A percentile compares a stretch with the other conserved stretches of the same genome.
These are phyloP conservation scores for Galium porrigens DNA, from an alignment of 305 asterid genomes.

Conservation along the genomic window DNA sequence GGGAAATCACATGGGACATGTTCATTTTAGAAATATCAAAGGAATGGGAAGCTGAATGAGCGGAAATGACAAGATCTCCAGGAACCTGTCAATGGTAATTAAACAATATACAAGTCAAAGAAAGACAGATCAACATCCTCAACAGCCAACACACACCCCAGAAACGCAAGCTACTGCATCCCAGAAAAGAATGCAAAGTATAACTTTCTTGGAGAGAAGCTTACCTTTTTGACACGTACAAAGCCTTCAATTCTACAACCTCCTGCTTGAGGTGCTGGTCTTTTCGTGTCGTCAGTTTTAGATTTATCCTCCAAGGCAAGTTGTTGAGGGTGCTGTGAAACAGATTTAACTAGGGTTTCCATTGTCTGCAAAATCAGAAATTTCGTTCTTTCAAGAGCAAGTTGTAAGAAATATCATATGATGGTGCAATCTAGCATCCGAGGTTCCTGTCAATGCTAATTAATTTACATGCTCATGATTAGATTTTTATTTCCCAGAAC, in stretches of 20 bases:
- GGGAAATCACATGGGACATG: conserved; percentile 78
- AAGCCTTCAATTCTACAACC: conserved; percentile 93
- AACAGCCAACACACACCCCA: not conserved
- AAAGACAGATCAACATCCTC: not conserved
- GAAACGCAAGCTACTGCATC: not conserved
- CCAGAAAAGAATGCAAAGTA: conserved; percentile 2
- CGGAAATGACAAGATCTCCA: conserved; percentile 78
- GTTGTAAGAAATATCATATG: not conserved
- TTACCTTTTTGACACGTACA: conserved; percentile 91
- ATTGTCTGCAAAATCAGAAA: conserved; percentile 44
- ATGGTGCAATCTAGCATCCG: not conserved
- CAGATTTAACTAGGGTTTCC: conserved; percentile 70
- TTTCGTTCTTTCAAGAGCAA: conserved; percentile 4
- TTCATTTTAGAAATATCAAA: conserved; percentile 94
- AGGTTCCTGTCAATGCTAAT: not conserved
- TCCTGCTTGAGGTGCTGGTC: conserved; percentile 81
- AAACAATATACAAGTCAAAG: not conserved
- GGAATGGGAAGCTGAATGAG: conserved; percentile 83
- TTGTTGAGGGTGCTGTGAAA: conserved; percentile 39
- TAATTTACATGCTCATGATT: not conserved
- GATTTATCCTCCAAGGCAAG: conserved; percentile 34
- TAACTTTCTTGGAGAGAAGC: conserved; percentile 1
- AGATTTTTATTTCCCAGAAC: not conserved
- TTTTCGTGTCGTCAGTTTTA: conserved; percentile 25
- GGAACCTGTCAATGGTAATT: conserved; percentile 56